These are phyloP conservation scores for Trichoderma pleuroti DNA, from an alignment of 2,329 filamentous ascomycete species.

Conservation along the genomic window DNA sequence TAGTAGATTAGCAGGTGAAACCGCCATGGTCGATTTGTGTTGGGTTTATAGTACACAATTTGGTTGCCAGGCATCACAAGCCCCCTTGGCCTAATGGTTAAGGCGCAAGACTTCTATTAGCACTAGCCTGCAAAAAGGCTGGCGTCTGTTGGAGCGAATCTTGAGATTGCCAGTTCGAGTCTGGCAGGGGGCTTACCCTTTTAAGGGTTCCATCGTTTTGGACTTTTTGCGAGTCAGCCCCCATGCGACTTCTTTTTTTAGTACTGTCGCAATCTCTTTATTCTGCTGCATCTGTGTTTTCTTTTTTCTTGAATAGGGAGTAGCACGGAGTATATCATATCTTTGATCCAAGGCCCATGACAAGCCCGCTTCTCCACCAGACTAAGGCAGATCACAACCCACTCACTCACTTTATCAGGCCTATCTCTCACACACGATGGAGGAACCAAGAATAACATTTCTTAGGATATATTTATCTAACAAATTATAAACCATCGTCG, in stretches of 20 bases:
- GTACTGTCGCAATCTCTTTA: not conserved
- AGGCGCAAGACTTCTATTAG: conserved; percentile 14
- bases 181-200: not conserved
- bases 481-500: not conserved
- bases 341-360: not conserved
- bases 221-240: not conserved
- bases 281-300: not conserved
- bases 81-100: conserved; percentile 12
- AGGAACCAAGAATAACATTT: not conserved
- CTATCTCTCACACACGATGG: not conserved
- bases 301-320: not conserved
- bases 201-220: not conserved
- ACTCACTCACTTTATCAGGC: not conserved
- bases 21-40: no score
- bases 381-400: not conserved
- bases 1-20: no score
- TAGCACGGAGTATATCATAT: not conserved
- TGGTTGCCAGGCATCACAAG: not conserved
- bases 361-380: not conserved
- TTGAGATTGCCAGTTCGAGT: conserved; percentile 12
- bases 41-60: not conserved
- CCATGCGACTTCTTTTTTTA: not conserved
- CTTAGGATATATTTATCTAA: not conserved
- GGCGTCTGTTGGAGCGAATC: not conserved
- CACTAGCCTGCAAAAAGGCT: not conserved